Conservation (phyloP, 129 eudicot genomes). For the Flaveria brownii region DNA sequence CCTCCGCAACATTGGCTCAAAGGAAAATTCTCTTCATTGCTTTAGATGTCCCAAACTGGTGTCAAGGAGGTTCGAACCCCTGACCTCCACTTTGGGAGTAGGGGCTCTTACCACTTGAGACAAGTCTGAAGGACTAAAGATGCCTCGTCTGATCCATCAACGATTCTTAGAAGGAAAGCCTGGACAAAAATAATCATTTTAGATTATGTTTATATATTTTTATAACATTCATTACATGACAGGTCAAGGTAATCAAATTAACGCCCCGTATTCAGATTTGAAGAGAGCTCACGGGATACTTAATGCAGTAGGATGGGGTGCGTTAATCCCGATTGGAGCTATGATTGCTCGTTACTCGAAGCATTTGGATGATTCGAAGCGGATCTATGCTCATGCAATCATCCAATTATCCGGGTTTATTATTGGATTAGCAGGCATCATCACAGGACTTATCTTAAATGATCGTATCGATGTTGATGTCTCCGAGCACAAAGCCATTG, state of each 20-base stretch:
- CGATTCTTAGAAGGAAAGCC: neutral
- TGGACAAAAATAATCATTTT: neutral
- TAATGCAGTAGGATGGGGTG: conserved; percentile 83
- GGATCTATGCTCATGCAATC: conserved; percentile 63
- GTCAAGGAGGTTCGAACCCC: too few relatives aligned
- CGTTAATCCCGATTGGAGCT: conserved; percentile 66
- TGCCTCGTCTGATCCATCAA: neutral
- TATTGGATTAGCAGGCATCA: conserved; percentile 59
- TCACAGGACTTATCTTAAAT: conserved; percentile 56
- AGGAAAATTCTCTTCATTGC: too few relatives aligned
- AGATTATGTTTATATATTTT: neutral
- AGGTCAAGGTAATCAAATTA: conserved; percentile 58
- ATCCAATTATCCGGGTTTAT: conserved; percentile 64
- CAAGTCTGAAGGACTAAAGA: too few relatives aligned
- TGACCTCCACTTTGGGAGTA: too few relatives aligned
- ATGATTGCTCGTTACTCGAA: conserved; percentile 63
- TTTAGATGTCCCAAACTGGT: too few relatives aligned
- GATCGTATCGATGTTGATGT: conserved; percentile 45
- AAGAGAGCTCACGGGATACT: conserved; percentile 71
- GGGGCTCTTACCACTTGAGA: too few relatives aligned
- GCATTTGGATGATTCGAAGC: conserved; percentile 41
- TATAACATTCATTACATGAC: conserved; percentile 10
- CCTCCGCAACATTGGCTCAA: too few relatives aligned
- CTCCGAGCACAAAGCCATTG: conserved; percentile 62
- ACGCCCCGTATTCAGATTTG: conserved; percentile 45